Evolutionary conservation across 352 stramenopile genomes (phyloP), one percentile per base, ranked within the genome.

Genomic region (Globisporangium nunn): DNA sequence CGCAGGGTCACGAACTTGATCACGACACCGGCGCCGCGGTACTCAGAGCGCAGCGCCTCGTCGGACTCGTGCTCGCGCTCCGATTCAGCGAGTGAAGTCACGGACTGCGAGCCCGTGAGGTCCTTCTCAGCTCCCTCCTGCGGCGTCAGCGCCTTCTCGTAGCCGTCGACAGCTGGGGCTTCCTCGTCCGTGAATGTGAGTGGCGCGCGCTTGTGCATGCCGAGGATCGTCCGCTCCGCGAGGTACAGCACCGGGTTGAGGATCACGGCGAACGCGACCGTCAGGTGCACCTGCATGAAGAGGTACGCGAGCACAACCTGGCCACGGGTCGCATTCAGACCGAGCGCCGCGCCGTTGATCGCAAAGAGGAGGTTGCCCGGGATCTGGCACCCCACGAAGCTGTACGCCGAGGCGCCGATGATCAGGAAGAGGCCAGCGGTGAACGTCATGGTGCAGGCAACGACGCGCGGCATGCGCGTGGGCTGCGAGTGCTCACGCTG

Each of bases 181-280:
- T 12, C 40, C 5, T 45, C 15, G 11, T 45, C 40, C 40, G 11
- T 5, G 33, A 37, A 7, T 37, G 33, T 10, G 5, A 7, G 8
- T 37, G 5, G 33, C 33, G 33, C 33, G 0, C 33, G 33, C 56
- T 80, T 63, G 67, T 89, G 79, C 72, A 89, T 85, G 44, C 78
- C 76, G 4, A 89, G 56, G 18, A 88, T 47, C 0, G 84, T 46
- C 59, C 78, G 76, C 54, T 88, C 78, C 14, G 72, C 57, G 44
- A 85, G 75, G 71, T 68, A 88, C 58, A 87, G 79, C 8, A 74
- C 68, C 15, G 77, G 77, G 46, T 71, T 63, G 54, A 81, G 62
- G 6, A 85, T 63, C 15, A 80, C 74, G 29, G 68, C 68, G 63
- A 82, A 81, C 11, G 70, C 74, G 55, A 77, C 73, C 12, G 70